These are phyloP conservation scores for Lachancea thermotolerans DNA, from an alignment of 805 yeast genomes.

Conservation along the genomic window DNA sequence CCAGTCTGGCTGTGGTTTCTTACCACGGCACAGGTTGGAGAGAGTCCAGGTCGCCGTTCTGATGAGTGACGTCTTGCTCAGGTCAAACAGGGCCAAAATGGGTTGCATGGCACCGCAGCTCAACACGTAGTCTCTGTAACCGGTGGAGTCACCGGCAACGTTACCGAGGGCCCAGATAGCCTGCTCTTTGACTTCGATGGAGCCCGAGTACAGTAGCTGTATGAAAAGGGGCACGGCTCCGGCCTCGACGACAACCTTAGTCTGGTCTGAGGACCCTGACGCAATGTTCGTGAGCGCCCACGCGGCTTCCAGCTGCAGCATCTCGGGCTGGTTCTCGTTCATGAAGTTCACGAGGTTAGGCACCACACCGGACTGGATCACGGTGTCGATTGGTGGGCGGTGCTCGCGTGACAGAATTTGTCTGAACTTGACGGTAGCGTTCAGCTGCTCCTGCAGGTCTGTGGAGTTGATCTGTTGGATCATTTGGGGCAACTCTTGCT, in stretches of 20 bases:
- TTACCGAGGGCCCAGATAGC: constrained; percentile 99
- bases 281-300: constrained; percentile 99
- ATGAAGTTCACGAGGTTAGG: constrained; percentile 85
- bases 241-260: constrained; percentile 82
- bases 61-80: constrained; percentile 80
- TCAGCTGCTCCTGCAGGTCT: constrained; percentile 73
- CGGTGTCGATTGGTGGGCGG: constrained; percentile 93
- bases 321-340: constrained; percentile 67
- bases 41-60: constrained; percentile 98
- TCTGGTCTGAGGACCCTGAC: constrained; percentile 85
- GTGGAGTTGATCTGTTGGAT: constrained; percentile 69
- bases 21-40: constrained; percentile 94
- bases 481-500: constrained; percentile 76
- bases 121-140: constrained; percentile 83
- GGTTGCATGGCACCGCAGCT: constrained; percentile 85
- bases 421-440: constrained; percentile 88
- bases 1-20: constrained; percentile 97
- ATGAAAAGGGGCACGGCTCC: constrained; percentile 94
- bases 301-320: constrained; percentile 94
- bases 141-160: constrained; percentile 95
- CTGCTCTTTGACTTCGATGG: constrained; percentile 92
- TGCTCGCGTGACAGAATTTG: constrained; percentile 89
- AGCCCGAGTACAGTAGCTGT: constrained; percentile 67
- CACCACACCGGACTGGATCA: constrained; percentile 88
- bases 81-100: constrained; percentile 67